Evolutionary conservation across 2,329 filamentous ascomycete species (phyloP).

Genomic region (Triangularia setosa): DNA sequence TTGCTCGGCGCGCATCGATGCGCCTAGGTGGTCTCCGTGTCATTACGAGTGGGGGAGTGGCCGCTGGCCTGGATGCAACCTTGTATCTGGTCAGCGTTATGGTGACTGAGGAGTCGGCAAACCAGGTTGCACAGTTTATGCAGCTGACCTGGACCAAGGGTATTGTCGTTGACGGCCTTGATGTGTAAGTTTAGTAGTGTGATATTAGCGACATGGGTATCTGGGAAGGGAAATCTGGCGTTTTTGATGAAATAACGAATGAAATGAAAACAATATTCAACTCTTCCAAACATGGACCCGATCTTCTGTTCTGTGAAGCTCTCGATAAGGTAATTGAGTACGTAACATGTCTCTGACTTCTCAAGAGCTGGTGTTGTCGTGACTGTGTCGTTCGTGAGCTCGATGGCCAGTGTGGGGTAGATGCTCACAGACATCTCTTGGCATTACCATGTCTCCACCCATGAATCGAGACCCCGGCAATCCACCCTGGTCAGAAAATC

Average conservation of each 20-base stretch:
- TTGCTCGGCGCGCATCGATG: conserved; percentile 72
- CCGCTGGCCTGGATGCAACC: conserved; percentile 76
- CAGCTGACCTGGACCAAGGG: conserved; percentile 87
- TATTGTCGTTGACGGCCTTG: conserved; percentile 76
- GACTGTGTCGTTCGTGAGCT: not conserved
- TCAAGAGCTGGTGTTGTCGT: not conserved
- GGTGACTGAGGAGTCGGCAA: conserved; percentile 71
- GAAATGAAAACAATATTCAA: not conserved
- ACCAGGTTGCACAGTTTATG: conserved; percentile 69
- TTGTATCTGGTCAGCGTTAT: conserved; percentile 82
- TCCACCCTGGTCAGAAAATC: not conserved
- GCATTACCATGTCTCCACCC: not conserved
- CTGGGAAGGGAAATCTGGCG: not conserved
- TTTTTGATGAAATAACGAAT: conserved; percentile 1
- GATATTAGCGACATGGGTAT: conserved; percentile 10
- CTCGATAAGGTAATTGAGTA: not conserved
- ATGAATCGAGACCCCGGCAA: not conserved
- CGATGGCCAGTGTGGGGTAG: not conserved
- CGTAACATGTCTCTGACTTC: not conserved
- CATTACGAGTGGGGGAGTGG: conserved; percentile 75
- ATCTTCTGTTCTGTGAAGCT: not conserved
- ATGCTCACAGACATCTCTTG: not conserved
- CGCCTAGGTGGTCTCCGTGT: conserved; percentile 66
- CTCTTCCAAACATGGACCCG: not conserved
- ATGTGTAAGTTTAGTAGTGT: conserved; percentile 54